These are phyloP conservation scores for Ganoderma sinense DNA, from an alignment of 1,284 basidiomycete genomes.

Conservation along the genomic window DNA sequence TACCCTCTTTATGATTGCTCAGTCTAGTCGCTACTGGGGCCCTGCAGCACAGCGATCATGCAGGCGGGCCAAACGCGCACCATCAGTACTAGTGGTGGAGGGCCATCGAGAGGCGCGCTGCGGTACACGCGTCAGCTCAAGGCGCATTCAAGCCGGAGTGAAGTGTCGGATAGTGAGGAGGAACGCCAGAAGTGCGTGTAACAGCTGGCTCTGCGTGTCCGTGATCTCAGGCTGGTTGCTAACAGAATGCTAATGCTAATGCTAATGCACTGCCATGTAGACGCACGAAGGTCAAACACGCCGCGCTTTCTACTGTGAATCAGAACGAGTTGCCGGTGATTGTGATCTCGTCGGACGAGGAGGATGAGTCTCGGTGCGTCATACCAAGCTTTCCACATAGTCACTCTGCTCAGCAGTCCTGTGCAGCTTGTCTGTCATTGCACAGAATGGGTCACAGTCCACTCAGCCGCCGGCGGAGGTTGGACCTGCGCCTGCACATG, in stretches of 20 bases:
- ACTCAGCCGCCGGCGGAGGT: neutral
- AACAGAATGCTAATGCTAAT: neutral
- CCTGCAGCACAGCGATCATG: neutral
- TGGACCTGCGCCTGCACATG: neutral
- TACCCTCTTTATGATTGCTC: neutral
- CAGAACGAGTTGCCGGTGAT: slow-evolving; percentile 46
- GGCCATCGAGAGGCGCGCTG: neutral
- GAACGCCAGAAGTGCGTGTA: slow-evolving; percentile 31
- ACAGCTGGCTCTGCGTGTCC: neutral
- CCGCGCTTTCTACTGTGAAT: slow-evolving; percentile 11
- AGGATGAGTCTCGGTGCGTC: slow-evolving; percentile 40
- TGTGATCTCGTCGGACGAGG: slow-evolving; percentile 63
- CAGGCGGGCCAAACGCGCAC: neutral
- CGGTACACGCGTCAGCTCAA: slow-evolving; percentile 4
- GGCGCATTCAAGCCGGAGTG: slow-evolving; percentile 13
- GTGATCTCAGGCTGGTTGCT: neutral
- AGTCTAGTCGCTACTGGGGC: neutral
- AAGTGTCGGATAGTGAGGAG: slow-evolving; percentile 39
- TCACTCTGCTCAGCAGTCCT: neutral
- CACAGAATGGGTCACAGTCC: slow-evolving; percentile 20
- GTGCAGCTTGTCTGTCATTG: slow-evolving; percentile 17
- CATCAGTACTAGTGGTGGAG: neutral
- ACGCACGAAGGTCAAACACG: slow-evolving; percentile 14
- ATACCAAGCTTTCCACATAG: neutral
- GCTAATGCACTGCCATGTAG: neutral